Evolutionary conservation across 2,329 filamentous ascomycete genomes (phyloP).

Genomic region (Chalara sp.): DNA sequence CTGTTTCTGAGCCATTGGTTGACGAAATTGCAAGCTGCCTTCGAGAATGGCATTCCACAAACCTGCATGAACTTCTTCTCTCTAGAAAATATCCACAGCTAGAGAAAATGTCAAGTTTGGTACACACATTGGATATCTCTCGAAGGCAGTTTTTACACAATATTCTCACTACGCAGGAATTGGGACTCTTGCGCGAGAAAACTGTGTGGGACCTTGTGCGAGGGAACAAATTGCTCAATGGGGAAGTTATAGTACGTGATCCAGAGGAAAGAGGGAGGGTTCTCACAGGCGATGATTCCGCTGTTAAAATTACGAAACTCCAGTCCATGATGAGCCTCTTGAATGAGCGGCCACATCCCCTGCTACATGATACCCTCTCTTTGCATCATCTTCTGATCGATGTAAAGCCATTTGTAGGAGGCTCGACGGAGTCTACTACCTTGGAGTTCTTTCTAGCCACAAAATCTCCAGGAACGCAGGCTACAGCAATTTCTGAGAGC

Average conservation of each 20-base stretch:
- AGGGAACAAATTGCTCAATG: slow-evolving; percentile 89
- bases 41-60: slow-evolving; percentile 96
- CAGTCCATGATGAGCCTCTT: slow-evolving; percentile 96
- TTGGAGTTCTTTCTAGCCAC: slow-evolving; percentile 73
- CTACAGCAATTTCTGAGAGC: slow-evolving; percentile 71
- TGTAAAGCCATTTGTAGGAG: slow-evolving; percentile 73
- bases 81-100: slow-evolving; percentile 74
- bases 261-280: slow-evolving; percentile 77
- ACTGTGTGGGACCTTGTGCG: slow-evolving; percentile 93
- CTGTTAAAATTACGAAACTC: slow-evolving; percentile 81
- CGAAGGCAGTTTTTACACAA: slow-evolving; percentile 89
- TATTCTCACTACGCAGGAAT: slow-evolving; percentile 82
- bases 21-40: slow-evolving; percentile 97
- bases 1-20: slow-evolving; percentile 79
- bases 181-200: slow-evolving; percentile 72
- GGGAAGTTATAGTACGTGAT: slow-evolving; percentile 91
- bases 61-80: slow-evolving; percentile 85
- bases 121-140: slow-evolving; percentile 76
- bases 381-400: slow-evolving; percentile 80
- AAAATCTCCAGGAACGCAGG: slow-evolving; percentile 56
- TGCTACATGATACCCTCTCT: slow-evolving; percentile 60
- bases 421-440: slow-evolving; percentile 67
- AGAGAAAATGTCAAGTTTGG: slow-evolving; percentile 73
- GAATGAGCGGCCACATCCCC: slow-evolving; percentile 67
- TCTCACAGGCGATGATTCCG: slow-evolving; percentile 85